Conservation (phyloP, 1,284 basidiomycete species). For the Cutaneotrichosporon spelunceum region DNA sequence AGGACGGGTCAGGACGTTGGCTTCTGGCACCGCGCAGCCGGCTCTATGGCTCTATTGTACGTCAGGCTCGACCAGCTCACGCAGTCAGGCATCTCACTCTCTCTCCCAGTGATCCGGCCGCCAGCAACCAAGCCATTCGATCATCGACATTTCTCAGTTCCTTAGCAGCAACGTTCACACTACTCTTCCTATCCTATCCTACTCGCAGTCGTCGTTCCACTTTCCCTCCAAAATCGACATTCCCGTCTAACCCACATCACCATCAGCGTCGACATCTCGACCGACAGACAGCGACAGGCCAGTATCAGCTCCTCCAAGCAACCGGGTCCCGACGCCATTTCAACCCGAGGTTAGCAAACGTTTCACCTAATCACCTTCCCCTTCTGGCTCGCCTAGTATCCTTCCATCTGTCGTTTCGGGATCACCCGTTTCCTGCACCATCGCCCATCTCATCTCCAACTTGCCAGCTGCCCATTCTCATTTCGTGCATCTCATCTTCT, state of each 20-base stretch:
- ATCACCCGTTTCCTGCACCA: neutral
- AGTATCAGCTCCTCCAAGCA: neutral
- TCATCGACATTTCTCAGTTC: too few species aligned
- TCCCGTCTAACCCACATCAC: neutral
- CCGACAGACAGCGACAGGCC: neutral
- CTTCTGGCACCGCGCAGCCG: too few species aligned
- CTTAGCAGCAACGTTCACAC: too few species aligned
- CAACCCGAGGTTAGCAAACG: neutral
- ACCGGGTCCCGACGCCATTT: neutral
- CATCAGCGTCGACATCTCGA: neutral
- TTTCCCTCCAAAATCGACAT: neutral
- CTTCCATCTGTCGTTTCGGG: neutral
- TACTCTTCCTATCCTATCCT: too few species aligned
- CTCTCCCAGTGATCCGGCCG: too few species aligned
- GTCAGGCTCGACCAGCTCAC: too few species aligned
- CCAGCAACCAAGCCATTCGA: too few species aligned
- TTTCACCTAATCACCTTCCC: neutral
- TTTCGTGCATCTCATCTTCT: neutral
- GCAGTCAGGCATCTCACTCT: too few species aligned
- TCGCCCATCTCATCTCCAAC: neutral
- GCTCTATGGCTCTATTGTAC: too few species aligned
- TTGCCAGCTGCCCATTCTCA: neutral
- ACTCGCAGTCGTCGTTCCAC: neutral
- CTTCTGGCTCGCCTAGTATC: neutral
- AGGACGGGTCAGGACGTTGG: too few species aligned